These are phyloP conservation scores for Scutellaria barbata DNA, from an alignment of 257 asterid genomes.

Conservation along the genomic window DNA sequence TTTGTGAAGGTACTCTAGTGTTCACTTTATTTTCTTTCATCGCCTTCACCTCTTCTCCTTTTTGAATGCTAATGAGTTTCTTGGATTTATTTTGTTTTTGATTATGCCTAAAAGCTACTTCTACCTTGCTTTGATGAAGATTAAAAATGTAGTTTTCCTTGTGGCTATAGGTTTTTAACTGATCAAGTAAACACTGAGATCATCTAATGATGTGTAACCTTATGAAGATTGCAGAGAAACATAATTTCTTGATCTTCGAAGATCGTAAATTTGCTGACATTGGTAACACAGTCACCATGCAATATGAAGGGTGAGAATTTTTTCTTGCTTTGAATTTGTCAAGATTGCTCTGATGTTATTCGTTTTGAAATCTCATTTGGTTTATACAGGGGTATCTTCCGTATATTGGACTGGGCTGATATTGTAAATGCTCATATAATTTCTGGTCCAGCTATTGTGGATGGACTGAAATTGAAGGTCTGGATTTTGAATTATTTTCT, in stretches of 20 bases:
- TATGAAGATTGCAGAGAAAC: constrained; percentile 87
- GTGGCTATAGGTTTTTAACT: background rate
- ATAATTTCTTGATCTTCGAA: constrained; percentile 86
- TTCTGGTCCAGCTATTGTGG: constrained; percentile 98
- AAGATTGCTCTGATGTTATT: constrained; percentile 23
- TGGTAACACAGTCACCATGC: constrained; percentile 98
- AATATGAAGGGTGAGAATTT: constrained; percentile 80
- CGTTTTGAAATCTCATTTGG: constrained; percentile 32
- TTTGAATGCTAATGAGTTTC: background rate
- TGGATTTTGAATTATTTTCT: constrained; percentile 23
- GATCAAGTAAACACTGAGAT: constrained; percentile 1
- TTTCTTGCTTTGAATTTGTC: constrained; percentile 27
- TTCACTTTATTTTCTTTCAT: background rate
- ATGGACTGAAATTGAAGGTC: constrained; percentile 92
- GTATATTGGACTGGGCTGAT: constrained; percentile 95
- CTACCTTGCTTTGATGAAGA: constrained; percentile 18
- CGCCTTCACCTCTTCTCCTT: background rate
- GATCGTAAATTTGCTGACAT: constrained; percentile 98
- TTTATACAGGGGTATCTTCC: constrained; percentile 79
- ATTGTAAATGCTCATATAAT: constrained; percentile 93
- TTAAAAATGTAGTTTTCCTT: constrained; percentile 10
- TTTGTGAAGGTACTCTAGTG: background rate
- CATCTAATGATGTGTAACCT: constrained; percentile 38
- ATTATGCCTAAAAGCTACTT: constrained; percentile 19
- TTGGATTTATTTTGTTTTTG: background rate